phyloP scores from a whole-genome alignment of 768 basidiomycete species.

The Paxillus rubicundulus region DNA sequence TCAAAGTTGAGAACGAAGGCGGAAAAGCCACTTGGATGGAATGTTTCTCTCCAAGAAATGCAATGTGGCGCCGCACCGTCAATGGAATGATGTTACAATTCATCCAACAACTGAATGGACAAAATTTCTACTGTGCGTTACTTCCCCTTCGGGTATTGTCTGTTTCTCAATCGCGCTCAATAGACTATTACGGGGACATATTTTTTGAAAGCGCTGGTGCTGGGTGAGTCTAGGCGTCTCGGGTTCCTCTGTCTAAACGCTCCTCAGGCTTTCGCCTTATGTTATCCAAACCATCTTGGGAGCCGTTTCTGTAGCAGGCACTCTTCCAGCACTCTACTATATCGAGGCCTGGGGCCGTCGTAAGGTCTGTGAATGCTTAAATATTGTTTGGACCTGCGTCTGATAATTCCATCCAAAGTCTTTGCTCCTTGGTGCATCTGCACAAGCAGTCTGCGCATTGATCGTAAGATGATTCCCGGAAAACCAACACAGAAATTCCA shows the following conservation, averaged over 20 bases:
- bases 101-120: conserved; percentile 77
- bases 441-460: conserved; percentile 59
- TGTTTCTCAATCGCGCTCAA: conserved; percentile 5
- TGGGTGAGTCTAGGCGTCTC: conserved; percentile 36
- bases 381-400: neutral
- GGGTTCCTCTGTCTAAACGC: neutral
- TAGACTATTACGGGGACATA: conserved; percentile 77
- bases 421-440: conserved; percentile 59
- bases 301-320: conserved; percentile 70
- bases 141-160: neutral
- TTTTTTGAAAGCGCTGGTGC: conserved; percentile 79
- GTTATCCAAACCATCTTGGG: conserved; percentile 75
- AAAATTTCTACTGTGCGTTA: conserved; percentile 72
- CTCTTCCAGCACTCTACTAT: conserved; percentile 63
- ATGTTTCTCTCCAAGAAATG: conserved; percentile 68
- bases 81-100: conserved; percentile 87
- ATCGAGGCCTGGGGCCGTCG: conserved; percentile 79
- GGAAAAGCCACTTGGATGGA: conserved; percentile 79
- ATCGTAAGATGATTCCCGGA: conserved; percentile 44
- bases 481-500: neutral
- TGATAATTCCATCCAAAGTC: conserved; percentile 37
- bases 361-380: conserved; percentile 36
- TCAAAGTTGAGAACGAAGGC: conserved; percentile 73
- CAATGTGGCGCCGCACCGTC: conserved; percentile 67
- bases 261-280: conserved; percentile 56